A percentile compares a stretch with the other conserved stretches of the same genome.
Evolutionary conservation across 352 stramenopile genomes (phyloP).

Genomic region (Phytopythium chamaehyphon): DNA sequence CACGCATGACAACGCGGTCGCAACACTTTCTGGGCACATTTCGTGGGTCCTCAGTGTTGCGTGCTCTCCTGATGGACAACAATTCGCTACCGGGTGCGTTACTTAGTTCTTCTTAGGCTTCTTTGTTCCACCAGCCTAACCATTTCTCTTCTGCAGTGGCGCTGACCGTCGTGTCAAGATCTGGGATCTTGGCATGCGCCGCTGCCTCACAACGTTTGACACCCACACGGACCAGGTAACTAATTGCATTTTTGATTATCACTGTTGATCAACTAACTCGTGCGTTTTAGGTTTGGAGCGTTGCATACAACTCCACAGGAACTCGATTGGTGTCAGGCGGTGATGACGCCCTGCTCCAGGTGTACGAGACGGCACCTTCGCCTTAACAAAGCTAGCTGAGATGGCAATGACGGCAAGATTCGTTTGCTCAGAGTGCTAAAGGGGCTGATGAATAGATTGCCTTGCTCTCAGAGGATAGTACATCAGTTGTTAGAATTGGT

Average conservation of each 20-base stretch:
- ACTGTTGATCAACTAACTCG: constrained; percentile 1
- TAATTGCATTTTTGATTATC: background rate
- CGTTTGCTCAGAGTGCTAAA: no score
- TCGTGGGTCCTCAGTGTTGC: constrained; percentile 88
- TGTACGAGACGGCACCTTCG: constrained; percentile 81
- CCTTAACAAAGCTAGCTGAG: constrained; percentile 10
- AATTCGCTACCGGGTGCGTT: constrained; percentile 82
- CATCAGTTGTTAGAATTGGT: no score
- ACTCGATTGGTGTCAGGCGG: constrained; percentile 84
- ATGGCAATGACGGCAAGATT: background rate
- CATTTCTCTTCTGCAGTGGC: constrained; percentile 32
- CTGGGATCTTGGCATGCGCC: constrained; percentile 86
- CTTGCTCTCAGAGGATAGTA: no score
- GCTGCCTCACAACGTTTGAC: constrained; percentile 89
- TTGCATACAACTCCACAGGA: constrained; percentile 86
- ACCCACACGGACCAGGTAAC: constrained; percentile 85
- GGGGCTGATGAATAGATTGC: background rate
- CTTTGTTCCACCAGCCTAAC: constrained; percentile 5
- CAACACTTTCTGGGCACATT: constrained; percentile 84
- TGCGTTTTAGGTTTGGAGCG: constrained; percentile 77
- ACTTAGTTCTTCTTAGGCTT: background rate
- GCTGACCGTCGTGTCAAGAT: constrained; percentile 90
- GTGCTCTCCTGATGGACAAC: constrained; percentile 73
- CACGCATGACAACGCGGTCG: constrained; percentile 67
- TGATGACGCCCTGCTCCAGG: constrained; percentile 85